These are phyloP conservation scores for Starmera quercuum DNA, from an alignment of 805 yeast genomes.

Conservation along the genomic window DNA sequence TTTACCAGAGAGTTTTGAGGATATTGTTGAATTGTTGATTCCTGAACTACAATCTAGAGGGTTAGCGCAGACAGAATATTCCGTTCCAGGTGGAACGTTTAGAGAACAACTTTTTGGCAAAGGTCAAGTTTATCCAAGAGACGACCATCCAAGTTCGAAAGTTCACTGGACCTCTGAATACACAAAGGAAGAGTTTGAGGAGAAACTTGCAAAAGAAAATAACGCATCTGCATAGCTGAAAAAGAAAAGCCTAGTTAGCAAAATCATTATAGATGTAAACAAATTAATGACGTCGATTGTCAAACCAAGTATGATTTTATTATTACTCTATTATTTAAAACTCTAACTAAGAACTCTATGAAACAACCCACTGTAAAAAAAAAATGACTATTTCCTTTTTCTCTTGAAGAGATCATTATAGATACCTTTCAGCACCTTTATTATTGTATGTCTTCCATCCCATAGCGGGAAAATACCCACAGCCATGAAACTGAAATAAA, in stretches of 20 bases:
- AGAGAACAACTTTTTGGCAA: conserved; percentile 27
- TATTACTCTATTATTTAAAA: no score
- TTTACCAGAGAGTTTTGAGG: conserved; percentile 29
- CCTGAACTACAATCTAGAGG: conserved; percentile 28
- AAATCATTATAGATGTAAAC: no score
- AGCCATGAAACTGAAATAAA: neutral
- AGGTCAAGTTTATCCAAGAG: conserved; percentile 5
- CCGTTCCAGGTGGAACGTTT: conserved; percentile 22
- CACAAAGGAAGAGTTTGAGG: conserved; percentile 4
- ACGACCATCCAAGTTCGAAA: conserved; percentile 13
- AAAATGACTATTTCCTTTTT: neutral
- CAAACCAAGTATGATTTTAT: no score
- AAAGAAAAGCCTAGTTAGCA: no score
- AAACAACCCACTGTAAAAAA: neutral
- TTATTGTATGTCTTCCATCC: neutral
- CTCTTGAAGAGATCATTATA: neutral
- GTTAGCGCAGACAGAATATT: conserved; percentile 27
- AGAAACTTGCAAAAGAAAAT: neutral
- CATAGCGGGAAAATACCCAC: neutral
- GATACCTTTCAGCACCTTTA: neutral
- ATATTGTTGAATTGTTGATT: conserved; percentile 25
- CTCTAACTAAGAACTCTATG: no score
- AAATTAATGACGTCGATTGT: no score
- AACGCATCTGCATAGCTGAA: no score
- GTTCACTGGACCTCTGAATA: conserved; percentile 6